Base-by-base conservation (phyloP, 305 asterid genomes). In the Solanum hybrid region DNA sequence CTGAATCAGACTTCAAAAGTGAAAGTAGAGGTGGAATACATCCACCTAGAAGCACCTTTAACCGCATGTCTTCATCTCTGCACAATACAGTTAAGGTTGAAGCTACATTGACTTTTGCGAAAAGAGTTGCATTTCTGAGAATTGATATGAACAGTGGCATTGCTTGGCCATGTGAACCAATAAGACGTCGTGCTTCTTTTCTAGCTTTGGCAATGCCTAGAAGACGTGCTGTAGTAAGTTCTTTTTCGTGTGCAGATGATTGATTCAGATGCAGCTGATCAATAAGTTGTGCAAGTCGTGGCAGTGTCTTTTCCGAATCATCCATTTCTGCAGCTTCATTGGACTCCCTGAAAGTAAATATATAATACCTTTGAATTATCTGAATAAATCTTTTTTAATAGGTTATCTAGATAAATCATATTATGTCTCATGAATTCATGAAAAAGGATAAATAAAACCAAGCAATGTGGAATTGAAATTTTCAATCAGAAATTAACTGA, bases 81-180 rank as follows among this genome's bases (percentile, higher is more conserved):
- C 99, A 96, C 73, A 98, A 92, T 92, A 99, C 94, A 91, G 98
- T 97, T 91, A 98, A 92, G 90, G 96, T 98, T 26, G 94, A 94
- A 72, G 99, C 99, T 85, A 98, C 96, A 90, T 95, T 97, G 90
- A 96, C 93, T 93, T 98, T 98, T 89, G 96, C 94, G 66, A 95
- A 96, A 45, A 94, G 95, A 81, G 98, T 93, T 91, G 98, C 99
- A 32, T 94, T 94, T 71, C 94, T 91, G 86, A 98, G 97, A 89
- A 98, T 99, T 76, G 99, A 98, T 37, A 98, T 98, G 13, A 98
- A 98, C 56, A 98, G 98, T 2, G 99, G 99, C 92, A 98, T 99
- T 79, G 99, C 99, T 92, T 96, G 99, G 89, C 99, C 97, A 93
- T 98, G 99, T 81, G 98, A 98, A 87, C 98, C 99, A 91, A 98